Percentiles rank a stretch among this genome's conserved stretches.
phyloP scores from a whole-genome alignment of 192 early-diverging fungal species.

The Phycomyces blakesleeanus region DNA sequence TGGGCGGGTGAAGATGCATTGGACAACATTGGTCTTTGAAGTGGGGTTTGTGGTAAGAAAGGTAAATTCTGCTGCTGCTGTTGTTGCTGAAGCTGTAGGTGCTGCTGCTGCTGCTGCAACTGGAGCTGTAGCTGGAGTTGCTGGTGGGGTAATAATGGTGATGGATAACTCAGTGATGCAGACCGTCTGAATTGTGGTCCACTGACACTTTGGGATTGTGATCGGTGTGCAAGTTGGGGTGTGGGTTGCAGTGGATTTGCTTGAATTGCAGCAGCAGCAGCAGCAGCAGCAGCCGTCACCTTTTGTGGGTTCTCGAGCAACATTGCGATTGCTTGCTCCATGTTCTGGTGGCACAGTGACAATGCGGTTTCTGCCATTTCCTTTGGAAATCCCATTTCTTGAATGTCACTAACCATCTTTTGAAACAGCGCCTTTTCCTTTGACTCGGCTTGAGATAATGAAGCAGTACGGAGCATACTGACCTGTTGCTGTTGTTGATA shows the following conservation, averaged over 20 bases:
- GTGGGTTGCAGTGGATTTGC: too few relatives aligned
- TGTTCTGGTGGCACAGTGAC: constrained; percentile 44
- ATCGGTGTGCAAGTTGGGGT: not conserved
- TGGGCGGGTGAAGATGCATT: constrained; percentile 3
- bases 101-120: too few relatives aligned
- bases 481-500: too few relatives aligned
- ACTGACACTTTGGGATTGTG: not conserved
- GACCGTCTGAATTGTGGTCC: constrained; percentile 17
- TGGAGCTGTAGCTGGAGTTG: too few relatives aligned
- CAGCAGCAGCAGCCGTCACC: constrained; percentile 30
- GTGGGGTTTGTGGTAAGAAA: too few relatives aligned
- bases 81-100: too few relatives aligned
- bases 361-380: constrained; percentile 62
- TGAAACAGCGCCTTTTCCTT: too few relatives aligned
- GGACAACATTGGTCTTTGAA: not conserved
- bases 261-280: too few relatives aligned
- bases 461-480: too few relatives aligned
- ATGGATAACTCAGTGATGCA: constrained; percentile 11
- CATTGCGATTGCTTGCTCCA: constrained; percentile 56
- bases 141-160: too few relatives aligned
- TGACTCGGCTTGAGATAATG: too few relatives aligned
- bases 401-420: constrained; percentile 39
- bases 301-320: constrained; percentile 56
- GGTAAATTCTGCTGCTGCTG: too few relatives aligned
- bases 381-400: constrained; percentile 65